Evolutionary conservation across 1,284 basidiomycete species (phyloP), one percentile per base, ranked within the genome.

Genomic region (Rhodotorula sp.): DNA sequence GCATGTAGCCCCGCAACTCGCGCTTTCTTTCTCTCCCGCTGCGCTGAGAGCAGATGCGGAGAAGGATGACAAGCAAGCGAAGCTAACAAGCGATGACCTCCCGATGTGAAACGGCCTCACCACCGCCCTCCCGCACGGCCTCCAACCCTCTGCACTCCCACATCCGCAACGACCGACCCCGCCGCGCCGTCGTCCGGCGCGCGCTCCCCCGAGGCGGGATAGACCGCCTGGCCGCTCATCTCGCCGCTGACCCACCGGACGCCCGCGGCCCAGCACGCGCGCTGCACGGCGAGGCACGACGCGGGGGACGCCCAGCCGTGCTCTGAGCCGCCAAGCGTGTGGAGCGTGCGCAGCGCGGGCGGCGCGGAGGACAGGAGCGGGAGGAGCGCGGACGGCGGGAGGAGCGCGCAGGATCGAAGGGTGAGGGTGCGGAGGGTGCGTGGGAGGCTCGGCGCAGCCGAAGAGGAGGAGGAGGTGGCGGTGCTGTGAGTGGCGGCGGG

Each of bases 221-320:
- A n/a, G 41, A 32, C 19, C 10, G 7, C 39, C 41, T 6, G 22
- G 36, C 44, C 44, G 22, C 7, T 34, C 41, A 10, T 27, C 59
- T 12, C 34, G 21, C 60, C 48, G 15, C 15, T 15, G 36, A 25
- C 21, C 68, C 69, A 70, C 17, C n/a, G 10, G 32, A 73, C 57
- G 2, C 64, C 57, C 2, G 66, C 69, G 4, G 36, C 48, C 73
- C 73, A 74, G 39, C 69, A 71, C 22, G 60, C 61, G 17, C 55
- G 57, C 58, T 74, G 72, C 0, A 65, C 44, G 1, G 39, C 36
- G 61, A 61, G 66, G 21, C 51, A n/a, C n/a, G 17, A 10, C 0
- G 46, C 27, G 3, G 67, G 57, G 17, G 27, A 27, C 19, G 53
- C 44, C 73, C 73, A 71, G 15, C 70, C 73, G 48, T 64, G 55